Base-by-base conservation (phyloP, 176 grass and related monocot genomes). In the Cymbopogon citratus region DNA sequence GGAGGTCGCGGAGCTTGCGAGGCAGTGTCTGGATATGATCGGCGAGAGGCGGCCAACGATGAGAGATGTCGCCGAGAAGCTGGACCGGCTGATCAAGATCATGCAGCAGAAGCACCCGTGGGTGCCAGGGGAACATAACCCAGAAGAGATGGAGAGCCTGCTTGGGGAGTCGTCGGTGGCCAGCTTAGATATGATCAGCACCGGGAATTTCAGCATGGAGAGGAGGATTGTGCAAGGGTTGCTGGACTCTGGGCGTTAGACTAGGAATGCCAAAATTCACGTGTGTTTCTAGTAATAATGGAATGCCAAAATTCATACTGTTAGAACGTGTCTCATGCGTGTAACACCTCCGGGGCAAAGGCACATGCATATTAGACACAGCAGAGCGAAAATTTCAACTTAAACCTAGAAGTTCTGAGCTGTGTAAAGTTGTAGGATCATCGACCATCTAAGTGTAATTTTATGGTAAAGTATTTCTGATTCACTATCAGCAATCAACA, bases 141-240 rank as follows among this genome's bases (percentile, higher is more conserved):
- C 60, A 12, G 86, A 79, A 65, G 81, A 88, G 54, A 78, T 52
- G 57, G 80, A 88, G 27, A 80, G 63, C 23, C 73, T 80, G 52
- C 81, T 88, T 1, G 38, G 81, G 19, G 66, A 84, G 26, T 63
- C 86, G 7, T 40, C 74, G 0, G 21, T 49, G 21, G 57, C 15
- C 29, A 15, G 66, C 57, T 26, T 60, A 38, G 86, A 84, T 54
- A 84, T 84, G 38, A 23, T 45, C 5, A 40, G 10, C 41, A 56
- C 86, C 0, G 33, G 39, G 6, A 65, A 78, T 84, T 80, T 79
- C 74, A 88, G 86, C 61, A 72, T 88, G 57, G 81, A 80, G 66
- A 84, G 43, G 73, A 40, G 56, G 60, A 60, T 21, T 21, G 23
- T 68, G 21, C 48, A 66, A 65, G 56, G 56, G 27, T 40, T 82